Evolutionary conservation across 2,329 filamentous ascomycete genomes (phyloP).

Genomic region (Ophiocordyceps unilateralis): DNA sequence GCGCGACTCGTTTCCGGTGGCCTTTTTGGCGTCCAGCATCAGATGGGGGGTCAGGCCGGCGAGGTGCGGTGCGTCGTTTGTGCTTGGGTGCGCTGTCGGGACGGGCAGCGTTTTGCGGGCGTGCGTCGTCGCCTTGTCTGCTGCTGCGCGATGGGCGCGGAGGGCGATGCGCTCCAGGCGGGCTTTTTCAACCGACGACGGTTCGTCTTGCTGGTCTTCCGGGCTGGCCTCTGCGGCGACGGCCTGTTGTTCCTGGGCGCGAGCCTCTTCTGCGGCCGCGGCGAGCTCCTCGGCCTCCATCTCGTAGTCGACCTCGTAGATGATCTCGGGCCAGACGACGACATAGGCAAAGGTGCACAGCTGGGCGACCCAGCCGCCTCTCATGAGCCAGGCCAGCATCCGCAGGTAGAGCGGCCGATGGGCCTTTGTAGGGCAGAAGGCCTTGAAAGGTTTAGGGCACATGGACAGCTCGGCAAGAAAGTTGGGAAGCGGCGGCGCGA

Average conservation of each 20-base stretch:
- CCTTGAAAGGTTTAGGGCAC: slow-evolving; percentile 66
- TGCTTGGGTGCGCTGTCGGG: slow-evolving; percentile 35
- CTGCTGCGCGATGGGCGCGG: slow-evolving; percentile 34
- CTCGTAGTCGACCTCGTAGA: slow-evolving; percentile 60
- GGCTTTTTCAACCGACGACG: slow-evolving; percentile 39
- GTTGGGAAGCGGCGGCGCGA: slow-evolving; percentile 65
- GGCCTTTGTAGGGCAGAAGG: slow-evolving; percentile 70
- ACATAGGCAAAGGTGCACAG: slow-evolving; percentile 85
- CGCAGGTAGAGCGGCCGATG: slow-evolving; percentile 78
- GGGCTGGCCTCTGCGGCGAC: not conserved
- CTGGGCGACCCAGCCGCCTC: slow-evolving; percentile 86
- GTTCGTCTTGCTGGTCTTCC: too few species aligned
- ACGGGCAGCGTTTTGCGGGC: slow-evolving; percentile 30
- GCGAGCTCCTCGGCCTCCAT: slow-evolving; percentile 48
- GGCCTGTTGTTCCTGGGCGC: slow-evolving; percentile 1
- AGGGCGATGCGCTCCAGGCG: slow-evolving; percentile 40
- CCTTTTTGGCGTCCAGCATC: slow-evolving; percentile 62
- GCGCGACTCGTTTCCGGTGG: slow-evolving; percentile 59
- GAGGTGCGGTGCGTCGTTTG: slow-evolving; percentile 41
- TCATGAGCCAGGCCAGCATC: slow-evolving; percentile 84
- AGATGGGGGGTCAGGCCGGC: slow-evolving; percentile 42
- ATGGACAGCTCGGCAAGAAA: slow-evolving; percentile 75
- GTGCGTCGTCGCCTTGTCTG: slow-evolving; percentile 38
- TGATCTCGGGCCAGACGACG: slow-evolving; percentile 64
- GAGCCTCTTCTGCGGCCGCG: slow-evolving; percentile 11